Evolutionary conservation across 768 basidiomycete genomes (phyloP).

Genomic region (Boletus edulis): DNA sequence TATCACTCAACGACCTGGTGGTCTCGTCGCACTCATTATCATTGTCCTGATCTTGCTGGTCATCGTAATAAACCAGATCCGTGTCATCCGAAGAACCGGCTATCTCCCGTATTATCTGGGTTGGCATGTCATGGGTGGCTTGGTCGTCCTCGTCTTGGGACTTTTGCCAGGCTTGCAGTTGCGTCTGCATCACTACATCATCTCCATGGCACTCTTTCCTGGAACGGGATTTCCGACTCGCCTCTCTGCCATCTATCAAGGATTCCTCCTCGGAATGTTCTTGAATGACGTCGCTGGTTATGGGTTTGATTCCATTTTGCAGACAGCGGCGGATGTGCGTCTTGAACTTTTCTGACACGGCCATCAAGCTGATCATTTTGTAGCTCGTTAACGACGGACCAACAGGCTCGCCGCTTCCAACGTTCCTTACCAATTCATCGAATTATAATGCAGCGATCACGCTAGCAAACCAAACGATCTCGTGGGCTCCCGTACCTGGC

Average conservation of each 20-base stretch:
- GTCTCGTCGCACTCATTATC: conserved; percentile 64
- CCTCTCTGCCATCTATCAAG: conserved; percentile 76
- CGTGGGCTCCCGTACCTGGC: conserved; percentile 51
- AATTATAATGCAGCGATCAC: conserved; percentile 58
- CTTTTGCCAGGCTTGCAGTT: conserved; percentile 66
- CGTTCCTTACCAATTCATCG: conserved; percentile 73
- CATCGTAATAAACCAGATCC: conserved; percentile 68
- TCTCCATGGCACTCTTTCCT: conserved; percentile 71
- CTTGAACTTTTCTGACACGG: neutral
- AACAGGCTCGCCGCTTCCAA: conserved; percentile 64
- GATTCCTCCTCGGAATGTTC: conserved; percentile 80
- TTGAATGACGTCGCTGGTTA: conserved; percentile 77
- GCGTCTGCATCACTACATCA: conserved; percentile 81
- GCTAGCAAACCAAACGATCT: conserved; percentile 51
- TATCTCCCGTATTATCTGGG: conserved; percentile 74
- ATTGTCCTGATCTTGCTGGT: conserved; percentile 59
- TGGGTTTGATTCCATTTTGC: conserved; percentile 75
- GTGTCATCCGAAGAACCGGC: conserved; percentile 83
- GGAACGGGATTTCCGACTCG: conserved; percentile 81
- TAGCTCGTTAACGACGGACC: conserved; percentile 75
- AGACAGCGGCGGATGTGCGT: conserved; percentile 69
- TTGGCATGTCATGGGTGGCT: conserved; percentile 70
- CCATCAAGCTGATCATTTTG: neutral
- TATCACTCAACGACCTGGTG: conserved; percentile 62
- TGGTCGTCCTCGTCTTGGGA: conserved; percentile 64